A percentile compares a stretch with the other conserved stretches of the same genome.
Conservation (phyloP, 208 protist species). For the Trichomonas tenax region DNA sequence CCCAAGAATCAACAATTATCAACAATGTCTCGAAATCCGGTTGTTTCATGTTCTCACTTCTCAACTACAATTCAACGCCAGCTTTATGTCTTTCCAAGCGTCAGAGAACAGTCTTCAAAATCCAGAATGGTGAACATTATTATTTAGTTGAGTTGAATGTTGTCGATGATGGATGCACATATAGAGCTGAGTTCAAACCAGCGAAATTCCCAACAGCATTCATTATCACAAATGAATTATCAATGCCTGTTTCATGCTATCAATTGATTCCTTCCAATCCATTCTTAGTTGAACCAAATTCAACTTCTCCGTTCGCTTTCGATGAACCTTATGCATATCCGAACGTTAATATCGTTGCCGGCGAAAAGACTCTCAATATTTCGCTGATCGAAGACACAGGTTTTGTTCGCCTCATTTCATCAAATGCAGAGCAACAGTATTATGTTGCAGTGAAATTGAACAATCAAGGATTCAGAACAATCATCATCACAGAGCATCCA, state of each 20-base stretch:
- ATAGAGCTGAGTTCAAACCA: background rate
- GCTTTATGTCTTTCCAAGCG: background rate
- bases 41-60: background rate
- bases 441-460: background rate
- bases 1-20: background rate
- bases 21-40: background rate
- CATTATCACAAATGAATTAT: background rate
- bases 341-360: background rate
- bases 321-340: slow-evolving; percentile 14
- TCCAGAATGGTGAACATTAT: background rate
- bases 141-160: background rate
- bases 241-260: background rate
- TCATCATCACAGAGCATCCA: background rate
- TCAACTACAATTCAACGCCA: background rate
- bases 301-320: background rate
- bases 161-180: background rate
- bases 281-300: background rate
- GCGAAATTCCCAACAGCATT: background rate
- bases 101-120: background rate
- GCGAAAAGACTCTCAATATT: background rate
- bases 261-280: background rate
- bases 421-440: too few relatives aligned
- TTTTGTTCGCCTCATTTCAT: background rate
- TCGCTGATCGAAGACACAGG: background rate
- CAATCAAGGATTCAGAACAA: background rate